phyloP scores from a whole-genome alignment of 805 yeast genomes.

The Cyberlindnera japonica region DNA sequence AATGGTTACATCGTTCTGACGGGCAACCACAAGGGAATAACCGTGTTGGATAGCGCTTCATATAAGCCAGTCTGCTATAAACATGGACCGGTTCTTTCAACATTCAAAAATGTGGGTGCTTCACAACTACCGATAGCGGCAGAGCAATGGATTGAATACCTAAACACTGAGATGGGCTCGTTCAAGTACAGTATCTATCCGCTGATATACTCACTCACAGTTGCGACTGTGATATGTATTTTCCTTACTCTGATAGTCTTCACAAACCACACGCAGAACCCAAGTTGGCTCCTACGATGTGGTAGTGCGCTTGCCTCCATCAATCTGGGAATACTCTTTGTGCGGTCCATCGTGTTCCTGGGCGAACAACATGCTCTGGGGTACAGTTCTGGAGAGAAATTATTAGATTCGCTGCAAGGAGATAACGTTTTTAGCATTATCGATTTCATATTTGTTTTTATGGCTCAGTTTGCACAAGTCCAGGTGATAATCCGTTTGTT shows the following conservation, averaged over 20 bases:
- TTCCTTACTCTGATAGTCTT: conserved; percentile 60
- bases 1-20: conserved; percentile 32
- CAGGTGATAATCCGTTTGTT: conserved; percentile 67
- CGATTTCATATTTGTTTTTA: conserved; percentile 53
- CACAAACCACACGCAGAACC: conserved; percentile 61
- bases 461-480: conserved; percentile 65
- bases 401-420: conserved; percentile 42
- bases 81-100: conserved; percentile 33
- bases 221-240: conserved; percentile 62
- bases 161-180: conserved; percentile 37
- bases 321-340: conserved; percentile 49
- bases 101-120: conserved; percentile 29
- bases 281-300: conserved; percentile 46
- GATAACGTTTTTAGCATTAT: conserved; percentile 47
- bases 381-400: conserved; percentile 38
- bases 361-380: conserved; percentile 41
- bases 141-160: conserved; percentile 47
- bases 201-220: conserved; percentile 55
- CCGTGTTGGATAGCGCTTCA: conserved; percentile 17
- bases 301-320: conserved; percentile 52
- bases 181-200: conserved; percentile 59
- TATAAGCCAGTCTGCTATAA: conserved; percentile 35
- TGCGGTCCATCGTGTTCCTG: conserved; percentile 43
- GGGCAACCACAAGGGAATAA: conserved; percentile 12
- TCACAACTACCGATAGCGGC: conserved; percentile 40